A percentile compares a stretch with the other conserved stretches of the same genome.
Conservation (phyloP, 257 asterid genomes). For the Fraxinus cuspidata region DNA sequence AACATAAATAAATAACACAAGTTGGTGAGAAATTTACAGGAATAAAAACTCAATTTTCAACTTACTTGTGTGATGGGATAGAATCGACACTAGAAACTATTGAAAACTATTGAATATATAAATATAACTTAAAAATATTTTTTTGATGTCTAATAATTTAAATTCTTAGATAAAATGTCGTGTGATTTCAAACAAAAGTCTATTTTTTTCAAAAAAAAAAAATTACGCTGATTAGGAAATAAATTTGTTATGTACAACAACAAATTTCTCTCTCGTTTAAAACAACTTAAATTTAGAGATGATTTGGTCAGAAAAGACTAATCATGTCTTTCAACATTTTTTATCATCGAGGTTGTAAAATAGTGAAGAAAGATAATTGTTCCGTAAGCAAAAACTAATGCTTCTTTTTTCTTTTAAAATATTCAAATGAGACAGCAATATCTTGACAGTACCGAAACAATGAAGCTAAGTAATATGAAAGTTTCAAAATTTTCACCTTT, state of each 20-base stretch:
- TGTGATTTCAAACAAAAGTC: neutral
- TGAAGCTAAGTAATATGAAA: neutral
- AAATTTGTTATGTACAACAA: too few relatives aligned
- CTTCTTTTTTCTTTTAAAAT: neutral
- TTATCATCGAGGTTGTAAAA: slow-evolving; percentile 2
- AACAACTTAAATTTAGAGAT: neutral
- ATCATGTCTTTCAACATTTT: neutral
- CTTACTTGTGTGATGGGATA: slow-evolving; percentile 9
- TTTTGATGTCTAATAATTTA: neutral
- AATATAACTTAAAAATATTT: too few relatives aligned
- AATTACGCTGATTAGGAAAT: too few relatives aligned
- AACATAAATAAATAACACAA: neutral
- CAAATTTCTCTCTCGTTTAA: too few relatives aligned
- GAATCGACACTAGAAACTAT: neutral
- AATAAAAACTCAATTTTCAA: slow-evolving; percentile 15
- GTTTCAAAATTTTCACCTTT: neutral
- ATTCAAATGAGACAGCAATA: neutral
- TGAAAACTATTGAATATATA: neutral
- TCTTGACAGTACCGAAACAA: neutral
- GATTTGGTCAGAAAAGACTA: neutral
- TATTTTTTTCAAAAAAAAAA: too few relatives aligned
- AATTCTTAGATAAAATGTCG: neutral
- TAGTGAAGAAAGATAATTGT: neutral
- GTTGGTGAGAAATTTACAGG: slow-evolving; percentile 15
- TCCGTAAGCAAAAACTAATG: neutral